Evolutionary conservation across 306 rosid species (phyloP).

Genomic region (Rosa multiflora): DNA sequence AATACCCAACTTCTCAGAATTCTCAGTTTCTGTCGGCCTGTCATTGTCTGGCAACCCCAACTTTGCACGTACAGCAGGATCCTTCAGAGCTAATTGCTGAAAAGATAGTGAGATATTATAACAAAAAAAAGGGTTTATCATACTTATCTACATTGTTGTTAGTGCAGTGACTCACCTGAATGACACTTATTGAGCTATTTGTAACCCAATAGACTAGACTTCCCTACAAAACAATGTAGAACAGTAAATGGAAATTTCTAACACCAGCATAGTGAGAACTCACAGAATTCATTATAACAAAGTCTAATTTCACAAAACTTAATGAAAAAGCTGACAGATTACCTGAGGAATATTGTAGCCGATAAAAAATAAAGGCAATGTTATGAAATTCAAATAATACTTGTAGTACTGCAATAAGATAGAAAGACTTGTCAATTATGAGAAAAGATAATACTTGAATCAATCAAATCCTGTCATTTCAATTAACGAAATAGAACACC

Average conservation of each 20-base stretch:
- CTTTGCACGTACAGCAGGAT: slow-evolving; percentile 64
- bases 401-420: slow-evolving; percentile 68
- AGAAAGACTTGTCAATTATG: slow-evolving; percentile 24
- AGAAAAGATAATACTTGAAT: neutral
- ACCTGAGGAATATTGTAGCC: slow-evolving; percentile 86
- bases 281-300: slow-evolving; percentile 12
- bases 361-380: slow-evolving; percentile 47
- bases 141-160: neutral
- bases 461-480: neutral
- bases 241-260: neutral
- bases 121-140: neutral
- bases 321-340: slow-evolving; percentile 24
- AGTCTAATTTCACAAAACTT: slow-evolving; percentile 18
- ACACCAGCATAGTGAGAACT: slow-evolving; percentile 10
- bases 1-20: slow-evolving; percentile 31
- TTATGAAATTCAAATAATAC: slow-evolving; percentile 56
- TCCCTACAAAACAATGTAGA: slow-evolving; percentile 59
- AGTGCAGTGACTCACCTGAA: slow-evolving; percentile 56
- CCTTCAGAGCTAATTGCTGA: slow-evolving; percentile 70
- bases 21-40: slow-evolving; percentile 27
- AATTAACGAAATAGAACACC: neutral
- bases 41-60: slow-evolving; percentile 57
- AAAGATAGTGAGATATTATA: slow-evolving; percentile 21
- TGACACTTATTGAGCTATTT: slow-evolving; percentile 58
- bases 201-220: slow-evolving; percentile 89